These are phyloP conservation scores for Mycena vitilis DNA, from an alignment of 768 basidiomycete species.

Conservation along the genomic window DNA sequence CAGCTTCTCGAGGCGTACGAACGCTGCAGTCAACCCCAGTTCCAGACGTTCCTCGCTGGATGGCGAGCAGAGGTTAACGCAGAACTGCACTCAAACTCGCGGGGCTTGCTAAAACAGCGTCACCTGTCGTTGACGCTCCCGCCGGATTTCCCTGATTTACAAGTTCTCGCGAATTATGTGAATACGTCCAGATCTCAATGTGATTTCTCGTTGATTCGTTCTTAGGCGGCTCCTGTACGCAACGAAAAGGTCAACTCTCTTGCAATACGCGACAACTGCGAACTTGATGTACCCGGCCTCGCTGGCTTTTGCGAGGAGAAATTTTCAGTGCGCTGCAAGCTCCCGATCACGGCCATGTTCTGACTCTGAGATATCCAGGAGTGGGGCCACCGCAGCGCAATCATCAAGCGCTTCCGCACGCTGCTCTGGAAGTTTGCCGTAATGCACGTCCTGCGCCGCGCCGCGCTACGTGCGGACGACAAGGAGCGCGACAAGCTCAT, in stretches of 20 bases:
- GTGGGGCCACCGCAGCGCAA: conserved; percentile 74
- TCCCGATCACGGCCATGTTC: background rate
- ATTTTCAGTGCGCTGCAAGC: conserved; percentile 48
- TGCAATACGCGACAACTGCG: conserved; percentile 45
- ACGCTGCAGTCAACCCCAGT: conserved; percentile 42
- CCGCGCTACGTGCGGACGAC: conserved; percentile 56
- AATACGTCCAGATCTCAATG: conserved; percentile 45
- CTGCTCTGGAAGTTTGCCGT: conserved; percentile 73
- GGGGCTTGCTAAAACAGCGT: conserved; percentile 60
- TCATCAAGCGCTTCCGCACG: conserved; percentile 73
- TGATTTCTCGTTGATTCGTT: background rate
- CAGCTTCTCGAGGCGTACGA: conserved; percentile 53
- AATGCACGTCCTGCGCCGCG: conserved; percentile 66
- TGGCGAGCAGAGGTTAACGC: conserved; percentile 62
- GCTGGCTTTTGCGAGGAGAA: conserved; percentile 73
- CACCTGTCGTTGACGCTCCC: conserved; percentile 55
- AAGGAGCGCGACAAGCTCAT: conserved; percentile 41
- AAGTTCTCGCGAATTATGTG: conserved; percentile 70
- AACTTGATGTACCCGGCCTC: conserved; percentile 63
- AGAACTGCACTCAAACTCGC: conserved; percentile 63
- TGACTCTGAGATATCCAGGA: conserved; percentile 45
- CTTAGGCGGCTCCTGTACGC: conserved; percentile 36
- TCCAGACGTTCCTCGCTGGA: conserved; percentile 56
- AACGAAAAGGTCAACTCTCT: conserved; percentile 39
- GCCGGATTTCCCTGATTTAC: conserved; percentile 64